Conservation (phyloP, 2,329 filamentous ascomycete genomes). For the Monilinia aucupariae region DNA sequence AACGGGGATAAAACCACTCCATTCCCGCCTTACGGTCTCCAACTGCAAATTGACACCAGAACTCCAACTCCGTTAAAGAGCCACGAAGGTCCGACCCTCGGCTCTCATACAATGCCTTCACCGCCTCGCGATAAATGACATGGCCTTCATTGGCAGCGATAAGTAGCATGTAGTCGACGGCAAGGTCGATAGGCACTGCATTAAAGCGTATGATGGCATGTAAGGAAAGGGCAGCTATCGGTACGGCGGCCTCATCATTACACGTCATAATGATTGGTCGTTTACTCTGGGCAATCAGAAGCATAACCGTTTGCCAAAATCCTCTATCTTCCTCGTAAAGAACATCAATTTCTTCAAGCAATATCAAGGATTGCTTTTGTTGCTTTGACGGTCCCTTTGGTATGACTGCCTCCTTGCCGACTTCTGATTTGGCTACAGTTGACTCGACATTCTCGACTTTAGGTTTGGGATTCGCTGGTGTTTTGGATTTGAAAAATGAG, state of each 20-base stretch:
- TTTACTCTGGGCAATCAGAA: slow-evolving; percentile 76
- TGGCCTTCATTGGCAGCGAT: slow-evolving; percentile 88
- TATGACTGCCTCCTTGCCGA: slow-evolving; percentile 2
- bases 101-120: slow-evolving; percentile 64
- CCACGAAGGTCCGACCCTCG: slow-evolving; percentile 71
- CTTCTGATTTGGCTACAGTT: slow-evolving; percentile 26
- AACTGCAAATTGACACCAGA: slow-evolving; percentile 95
- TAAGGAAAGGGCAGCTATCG: slow-evolving; percentile 66
- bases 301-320: slow-evolving; percentile 81
- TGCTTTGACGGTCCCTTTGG: slow-evolving; percentile 26
- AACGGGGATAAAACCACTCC: slow-evolving; percentile 81
- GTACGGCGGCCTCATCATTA: slow-evolving; percentile 81
- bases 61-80: slow-evolving; percentile 77
- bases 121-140: slow-evolving; percentile 59
- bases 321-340: slow-evolving; percentile 94
- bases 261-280: slow-evolving; percentile 93
- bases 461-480: slow-evolving; percentile 26
- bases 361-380: slow-evolving; percentile 90
- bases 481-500: slow-evolving; percentile 67
- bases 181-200: slow-evolving; percentile 59
- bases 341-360: slow-evolving; percentile 89
- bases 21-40: slow-evolving; percentile 84
- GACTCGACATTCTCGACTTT: slow-evolving; percentile 29
- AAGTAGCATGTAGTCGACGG: slow-evolving; percentile 74
- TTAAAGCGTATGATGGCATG: slow-evolving; percentile 79